Percentiles rank a stretch among this genome's conserved stretches.
phyloP scores from a whole-genome alignment of 192 early-diverging fungal species.

The Coemansia sp. region DNA sequence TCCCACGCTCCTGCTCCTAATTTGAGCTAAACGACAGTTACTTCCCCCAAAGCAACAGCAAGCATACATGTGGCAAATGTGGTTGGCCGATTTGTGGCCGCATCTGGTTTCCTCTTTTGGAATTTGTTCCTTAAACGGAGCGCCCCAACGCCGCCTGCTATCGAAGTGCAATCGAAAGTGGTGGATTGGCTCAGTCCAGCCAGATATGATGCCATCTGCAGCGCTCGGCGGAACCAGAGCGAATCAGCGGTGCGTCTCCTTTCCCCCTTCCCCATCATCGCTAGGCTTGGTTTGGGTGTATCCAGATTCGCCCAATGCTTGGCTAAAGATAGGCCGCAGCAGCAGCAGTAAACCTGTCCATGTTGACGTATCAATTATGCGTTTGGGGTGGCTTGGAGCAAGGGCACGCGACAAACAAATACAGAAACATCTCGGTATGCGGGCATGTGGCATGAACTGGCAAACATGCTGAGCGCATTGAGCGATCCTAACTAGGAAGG shows the following conservation, averaged over 20 bases:
- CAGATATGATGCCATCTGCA: neutral
- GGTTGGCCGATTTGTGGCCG: neutral
- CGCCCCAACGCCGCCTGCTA: conserved; percentile 3
- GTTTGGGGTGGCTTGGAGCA: conserved; percentile 4
- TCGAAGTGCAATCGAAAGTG: conserved; percentile 2
- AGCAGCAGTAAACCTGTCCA: neutral
- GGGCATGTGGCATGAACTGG: neutral
- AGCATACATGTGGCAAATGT: neutral
- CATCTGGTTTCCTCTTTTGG: conserved; percentile 2
- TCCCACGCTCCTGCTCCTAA: neutral
- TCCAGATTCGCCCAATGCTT: neutral
- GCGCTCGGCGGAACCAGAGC: neutral
- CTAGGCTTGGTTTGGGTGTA: neutral
- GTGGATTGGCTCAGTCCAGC: neutral
- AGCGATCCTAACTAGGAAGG: neutral
- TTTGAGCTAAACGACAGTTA: neutral
- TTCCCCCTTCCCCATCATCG: neutral
- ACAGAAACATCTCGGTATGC: conserved; percentile 1
- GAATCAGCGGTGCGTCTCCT: neutral
- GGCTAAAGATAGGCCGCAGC: neutral
- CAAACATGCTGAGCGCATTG: conserved; percentile 1
- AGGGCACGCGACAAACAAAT: neutral
- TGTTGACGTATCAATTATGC: neutral
- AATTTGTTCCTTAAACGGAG: conserved; percentile 1
- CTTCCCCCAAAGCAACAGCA: neutral